A percentile compares a stretch with the other conserved stretches of the same genome.
phyloP scores from a whole-genome alignment of 257 asterid genomes.

The Agastache rugosa region DNA sequence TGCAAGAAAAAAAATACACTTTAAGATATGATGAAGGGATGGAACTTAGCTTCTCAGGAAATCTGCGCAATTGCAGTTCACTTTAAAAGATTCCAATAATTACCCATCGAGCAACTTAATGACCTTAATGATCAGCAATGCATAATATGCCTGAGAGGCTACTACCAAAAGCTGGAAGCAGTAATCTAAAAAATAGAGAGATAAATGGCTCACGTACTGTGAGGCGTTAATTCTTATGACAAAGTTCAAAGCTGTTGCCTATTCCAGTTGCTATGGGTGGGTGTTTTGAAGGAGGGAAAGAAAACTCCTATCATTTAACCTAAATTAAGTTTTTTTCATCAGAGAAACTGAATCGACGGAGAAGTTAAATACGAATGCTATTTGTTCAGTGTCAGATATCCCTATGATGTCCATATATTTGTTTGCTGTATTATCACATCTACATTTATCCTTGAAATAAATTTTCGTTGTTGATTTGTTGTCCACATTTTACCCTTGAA shows the following conservation, averaged over 20 bases:
- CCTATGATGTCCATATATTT: background rate
- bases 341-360: background rate
- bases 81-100: slow-evolving; percentile 4
- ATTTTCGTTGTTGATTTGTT: background rate
- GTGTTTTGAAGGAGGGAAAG: slow-evolving; percentile 7
- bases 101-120: background rate
- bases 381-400: background rate
- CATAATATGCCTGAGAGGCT: background rate
- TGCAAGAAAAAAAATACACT: background rate
- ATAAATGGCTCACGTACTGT: background rate
- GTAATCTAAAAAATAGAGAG: background rate
- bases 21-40: background rate
- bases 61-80: background rate
- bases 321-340: background rate
- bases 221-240: background rate
- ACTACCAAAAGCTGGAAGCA: background rate
- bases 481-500: slow-evolving; percentile 13
- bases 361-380: slow-evolving; percentile 10
- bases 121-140: background rate
- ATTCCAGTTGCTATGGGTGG: slow-evolving; percentile 13
- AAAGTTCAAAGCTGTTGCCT: background rate
- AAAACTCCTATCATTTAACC: background rate
- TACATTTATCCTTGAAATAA: slow-evolving; percentile 9
- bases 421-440: background rate
- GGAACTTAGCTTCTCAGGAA: slow-evolving; percentile 3